A percentile compares a stretch with the other conserved stretches of the same genome.
Evolutionary conservation across 2,329 filamentous ascomycete genomes (phyloP).

Genomic region (Ceratocystiopsis sp.): DNA sequence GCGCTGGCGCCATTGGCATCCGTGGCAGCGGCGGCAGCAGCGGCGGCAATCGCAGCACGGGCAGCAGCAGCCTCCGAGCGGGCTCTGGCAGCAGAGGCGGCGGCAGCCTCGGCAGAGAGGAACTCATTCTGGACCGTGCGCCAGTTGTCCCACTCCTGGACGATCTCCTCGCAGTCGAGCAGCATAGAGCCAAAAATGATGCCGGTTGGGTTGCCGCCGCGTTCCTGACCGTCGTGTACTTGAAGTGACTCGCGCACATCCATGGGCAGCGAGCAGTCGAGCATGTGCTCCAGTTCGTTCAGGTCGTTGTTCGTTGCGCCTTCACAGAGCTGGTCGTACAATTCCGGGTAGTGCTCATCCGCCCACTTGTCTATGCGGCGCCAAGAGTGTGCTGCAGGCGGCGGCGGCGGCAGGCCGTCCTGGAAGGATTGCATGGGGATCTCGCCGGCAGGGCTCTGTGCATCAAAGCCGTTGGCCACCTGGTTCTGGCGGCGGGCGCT

Average conservation of each 20-base stretch:
- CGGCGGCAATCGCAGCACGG: slow-evolving; percentile 40
- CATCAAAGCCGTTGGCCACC: slow-evolving; percentile 50
- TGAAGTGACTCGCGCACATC: slow-evolving; percentile 86
- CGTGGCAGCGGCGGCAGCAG: slow-evolving; percentile 29
- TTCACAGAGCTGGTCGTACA: slow-evolving; percentile 85
- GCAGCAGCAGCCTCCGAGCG: no score
- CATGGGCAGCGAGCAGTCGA: slow-evolving; percentile 84
- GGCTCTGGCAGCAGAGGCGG: no score
- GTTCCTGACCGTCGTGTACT: slow-evolving; percentile 92
- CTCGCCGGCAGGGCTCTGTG: slow-evolving; percentile 52
- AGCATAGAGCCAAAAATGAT: slow-evolving; percentile 91
- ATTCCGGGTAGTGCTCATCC: slow-evolving; percentile 87
- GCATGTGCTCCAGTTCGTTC: slow-evolving; percentile 89
- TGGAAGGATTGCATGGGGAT: slow-evolving; percentile 95
- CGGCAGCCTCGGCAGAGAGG: slow-evolving; percentile 51
- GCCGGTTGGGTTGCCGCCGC: slow-evolving; percentile 76
- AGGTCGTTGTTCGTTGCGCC: slow-evolving; percentile 86
- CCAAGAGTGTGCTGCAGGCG: slow-evolving; percentile 82
- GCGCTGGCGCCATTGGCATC: slow-evolving; percentile 13
- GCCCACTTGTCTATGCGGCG: slow-evolving; percentile 84
- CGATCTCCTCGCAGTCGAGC: slow-evolving; percentile 93
- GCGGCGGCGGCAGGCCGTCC: slow-evolving; percentile 77
- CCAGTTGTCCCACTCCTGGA: slow-evolving; percentile 97
- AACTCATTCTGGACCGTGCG: slow-evolving; percentile 83
- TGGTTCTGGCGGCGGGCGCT: slow-evolving; percentile 48